Evolutionary conservation across 1,139 yeast genomes (phyloP).

Genomic region (Meyerozyma sp.): DNA sequence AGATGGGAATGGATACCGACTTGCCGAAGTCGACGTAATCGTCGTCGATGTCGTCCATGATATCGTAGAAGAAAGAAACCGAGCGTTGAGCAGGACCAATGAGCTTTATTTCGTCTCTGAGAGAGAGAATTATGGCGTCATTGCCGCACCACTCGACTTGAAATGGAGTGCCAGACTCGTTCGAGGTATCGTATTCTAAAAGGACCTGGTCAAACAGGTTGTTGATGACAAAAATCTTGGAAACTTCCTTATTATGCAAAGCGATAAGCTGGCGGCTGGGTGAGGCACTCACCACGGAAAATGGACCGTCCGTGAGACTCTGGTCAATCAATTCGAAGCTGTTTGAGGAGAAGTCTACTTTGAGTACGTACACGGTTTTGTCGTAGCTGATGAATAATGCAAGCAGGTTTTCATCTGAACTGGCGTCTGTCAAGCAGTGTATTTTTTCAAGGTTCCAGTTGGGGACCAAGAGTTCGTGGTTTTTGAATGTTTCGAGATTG

Average conservation of each 20-base stretch:
- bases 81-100: constrained; percentile 71
- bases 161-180: constrained; percentile 29
- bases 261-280: constrained; percentile 62
- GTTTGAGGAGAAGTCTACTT: constrained; percentile 18
- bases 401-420: constrained; percentile 9
- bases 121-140: constrained; percentile 65
- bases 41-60: constrained; percentile 20
- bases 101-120: constrained; percentile 60
- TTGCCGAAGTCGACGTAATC: constrained; percentile 16
- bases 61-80: constrained; percentile 41
- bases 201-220: constrained; percentile 45
- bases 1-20: constrained; percentile 30
- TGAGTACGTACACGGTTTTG: constrained; percentile 23
- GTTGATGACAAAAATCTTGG: constrained; percentile 50
- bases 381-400: constrained; percentile 23
- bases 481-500: constrained; percentile 19
- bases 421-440: constrained; percentile 10
- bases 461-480: constrained; percentile 24
- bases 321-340: constrained; percentile 29
- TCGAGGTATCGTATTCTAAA: constrained; percentile 44
- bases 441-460: constrained; percentile 13
- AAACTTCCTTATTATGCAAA: constrained; percentile 38
- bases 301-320: constrained; percentile 53
- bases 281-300: constrained; percentile 46
- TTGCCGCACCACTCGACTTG: constrained; percentile 80